Base-by-base conservation (phyloP, 225 moss, liverwort and hornwort species). In the Pleurozium schreberi region DNA sequence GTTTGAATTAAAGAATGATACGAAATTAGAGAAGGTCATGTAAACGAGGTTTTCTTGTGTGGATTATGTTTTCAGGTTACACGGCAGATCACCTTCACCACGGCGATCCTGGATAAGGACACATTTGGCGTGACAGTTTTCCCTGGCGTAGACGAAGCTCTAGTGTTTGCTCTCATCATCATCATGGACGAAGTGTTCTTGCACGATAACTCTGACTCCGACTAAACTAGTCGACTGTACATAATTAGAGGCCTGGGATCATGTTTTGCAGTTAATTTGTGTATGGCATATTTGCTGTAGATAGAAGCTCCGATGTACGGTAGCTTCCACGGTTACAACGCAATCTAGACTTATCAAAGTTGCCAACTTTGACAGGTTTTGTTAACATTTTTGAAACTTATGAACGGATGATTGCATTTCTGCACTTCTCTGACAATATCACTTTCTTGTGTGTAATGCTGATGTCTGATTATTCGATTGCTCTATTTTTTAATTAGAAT, bases 101-200 rank as follows among this genome's bases (percentile, higher is more conserved):
- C 93, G 25, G 85, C 74, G 34, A 81, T 94, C 3, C 27, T 94
- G 61, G 93, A 68, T 38, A 94, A 94, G 86, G 93, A 94, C 70
- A 94, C 92, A 5, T 94, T 94, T 14, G 94, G 94, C 5, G 93
- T 94, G 87, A 94, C 94, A 1, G 38, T 94, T 17, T 94, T 94
- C 43, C 94, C 94, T 3, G 93, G 94, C 7, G 90, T 93, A 20
- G 94, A 94, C 59, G 84, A 92, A 69, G 94, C 94, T 49, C 50
- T 94, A 2, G 47, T 94, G 3, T 85, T 94, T n/a, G 94, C 94
- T 9, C 83, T 94, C 40, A 80, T 94, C 47, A 81, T 94, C 61
- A 93, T 94, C 76, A 93, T 94, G 94, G 93, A 94, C 40, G 94
- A 94, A 84, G 93, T 94, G 17, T 94, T 92, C 79, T 85, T 93